Base-by-base conservation (phyloP, 2,329 filamentous ascomycete genomes). In the Mycosphaerelloides madeirae region DNA sequence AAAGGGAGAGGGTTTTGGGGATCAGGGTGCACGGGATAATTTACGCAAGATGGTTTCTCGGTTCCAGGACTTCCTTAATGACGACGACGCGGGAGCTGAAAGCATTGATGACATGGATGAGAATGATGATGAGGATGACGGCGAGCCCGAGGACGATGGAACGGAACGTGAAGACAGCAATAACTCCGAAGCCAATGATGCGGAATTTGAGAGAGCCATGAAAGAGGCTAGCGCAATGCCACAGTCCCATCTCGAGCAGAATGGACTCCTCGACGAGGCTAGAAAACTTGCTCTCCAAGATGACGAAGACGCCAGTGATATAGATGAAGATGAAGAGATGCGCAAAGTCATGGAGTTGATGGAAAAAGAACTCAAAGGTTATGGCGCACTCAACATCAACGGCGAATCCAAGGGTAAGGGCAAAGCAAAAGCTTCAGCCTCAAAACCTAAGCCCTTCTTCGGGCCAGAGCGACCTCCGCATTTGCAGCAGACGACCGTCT, bases 31-130 rank as follows among this genome's bases (percentile, higher is more conserved):
- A 0, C 82, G 90, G 59, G 80, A 81, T 3, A 85, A 95, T 61
- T 72, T 98, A 16, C 83, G 85, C 42, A 91, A 91, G 60, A 95
- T 97, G 63, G 93, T 98, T 0, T 84, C 86, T 36, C 80, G 88
- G n/a, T 97, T 98, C 59, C 89, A 96, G 60, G 75, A 85, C 11
- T 97, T 98, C 57, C 68, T 98, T 35, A 87, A 94, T 44, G 87
- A 97, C 56, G 85, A 94, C 9, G 78, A 77, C 35, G 88, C 89
- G 1, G 90, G 86, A 1, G 65, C 82, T 5, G 89, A 95, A 36
- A 91, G 89, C 0, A 86, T 83, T 0, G 81, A 87, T 47, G 66
- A 87, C 19, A 64, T 74, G 22, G 74, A 79, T 49, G 84, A 86
- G 8, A 86, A 87, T 75, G 85, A 87, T 48, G 70, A 75, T 9